Evolutionary conservation across 2,329 filamentous ascomycete species (phyloP).

Genomic region (Fusarium brevicatenulatum): DNA sequence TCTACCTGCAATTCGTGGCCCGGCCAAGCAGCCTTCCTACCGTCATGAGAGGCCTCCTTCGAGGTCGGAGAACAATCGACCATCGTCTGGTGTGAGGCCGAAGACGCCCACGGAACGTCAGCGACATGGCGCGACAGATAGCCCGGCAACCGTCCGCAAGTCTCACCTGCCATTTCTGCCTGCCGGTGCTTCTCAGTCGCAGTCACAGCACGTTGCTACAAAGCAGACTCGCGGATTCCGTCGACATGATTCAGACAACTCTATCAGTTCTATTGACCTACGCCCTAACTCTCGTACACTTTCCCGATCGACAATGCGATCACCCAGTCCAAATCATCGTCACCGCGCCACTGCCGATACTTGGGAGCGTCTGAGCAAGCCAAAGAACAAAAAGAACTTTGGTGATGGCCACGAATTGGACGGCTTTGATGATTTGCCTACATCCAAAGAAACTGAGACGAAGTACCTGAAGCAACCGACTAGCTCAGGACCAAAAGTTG

Average conservation of each 20-base stretch:
- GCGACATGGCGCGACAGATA: slow-evolving; percentile 60
- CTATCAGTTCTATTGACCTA: slow-evolving; percentile 65
- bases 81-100: slow-evolving; percentile 65
- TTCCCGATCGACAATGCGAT: slow-evolving; percentile 68
- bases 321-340: slow-evolving; percentile 66
- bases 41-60: slow-evolving; percentile 69
- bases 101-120: slow-evolving; percentile 77
- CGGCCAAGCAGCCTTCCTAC: slow-evolving; percentile 58
- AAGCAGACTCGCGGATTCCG: slow-evolving; percentile 78
- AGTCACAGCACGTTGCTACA: slow-evolving; percentile 80
- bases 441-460: slow-evolving; percentile 82
- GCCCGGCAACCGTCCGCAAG: slow-evolving; percentile 65
- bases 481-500: slow-evolving; percentile 73
- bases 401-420: slow-evolving; percentile 94
- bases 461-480: slow-evolving; percentile 84
- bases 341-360: slow-evolving; percentile 58
- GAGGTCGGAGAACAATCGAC: slow-evolving; percentile 63
- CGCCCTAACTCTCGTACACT: slow-evolving; percentile 67
- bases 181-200: slow-evolving; percentile 75
- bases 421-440: slow-evolving; percentile 93
- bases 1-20: slow-evolving; percentile 67
- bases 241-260: slow-evolving; percentile 83
- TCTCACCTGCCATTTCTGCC: slow-evolving; percentile 80
- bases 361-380: slow-evolving; percentile 78
- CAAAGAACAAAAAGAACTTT: slow-evolving; percentile 68